Evolutionary conservation across 176 grass and related monocot genomes (phyloP).

Genomic region (Hordeum marinum): DNA sequence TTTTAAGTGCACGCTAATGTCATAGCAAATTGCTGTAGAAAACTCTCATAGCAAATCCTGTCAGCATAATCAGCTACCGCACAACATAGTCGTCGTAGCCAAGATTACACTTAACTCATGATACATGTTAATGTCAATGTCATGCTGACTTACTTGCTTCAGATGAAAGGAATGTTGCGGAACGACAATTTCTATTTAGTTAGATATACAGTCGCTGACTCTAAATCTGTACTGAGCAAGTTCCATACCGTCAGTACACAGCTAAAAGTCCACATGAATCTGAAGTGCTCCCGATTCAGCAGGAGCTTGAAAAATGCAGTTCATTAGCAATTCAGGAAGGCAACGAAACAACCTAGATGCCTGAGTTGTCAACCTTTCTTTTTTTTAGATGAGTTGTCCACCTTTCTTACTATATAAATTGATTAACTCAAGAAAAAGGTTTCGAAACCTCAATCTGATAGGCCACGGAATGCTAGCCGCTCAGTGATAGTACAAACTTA

Average conservation of each 20-base stretch:
- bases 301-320: not conserved
- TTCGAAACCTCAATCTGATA: not conserved
- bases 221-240: not conserved
- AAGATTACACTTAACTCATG: too few relatives aligned
- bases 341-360: not conserved
- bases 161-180: too few relatives aligned
- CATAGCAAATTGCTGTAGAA: too few relatives aligned
- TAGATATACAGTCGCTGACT: not conserved
- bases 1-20: too few relatives aligned
- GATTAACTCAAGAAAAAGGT: not conserved
- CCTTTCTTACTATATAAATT: not conserved
- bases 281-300: not conserved
- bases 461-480: not conserved
- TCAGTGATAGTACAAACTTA: not conserved
- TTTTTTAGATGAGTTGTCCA: not conserved
- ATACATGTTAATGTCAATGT: too few relatives aligned
- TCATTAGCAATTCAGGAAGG: not conserved
- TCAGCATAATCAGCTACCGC: too few relatives aligned
- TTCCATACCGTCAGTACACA: not conserved
- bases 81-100: too few relatives aligned
- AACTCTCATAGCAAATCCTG: too few relatives aligned
- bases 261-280: too few relatives aligned
- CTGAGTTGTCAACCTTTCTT: not conserved
- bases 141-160: too few relatives aligned
- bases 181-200: not conserved